Evolutionary conservation across 1,284 basidiomycete genomes (phyloP).

Genomic region (Sparassis latifolia): DNA sequence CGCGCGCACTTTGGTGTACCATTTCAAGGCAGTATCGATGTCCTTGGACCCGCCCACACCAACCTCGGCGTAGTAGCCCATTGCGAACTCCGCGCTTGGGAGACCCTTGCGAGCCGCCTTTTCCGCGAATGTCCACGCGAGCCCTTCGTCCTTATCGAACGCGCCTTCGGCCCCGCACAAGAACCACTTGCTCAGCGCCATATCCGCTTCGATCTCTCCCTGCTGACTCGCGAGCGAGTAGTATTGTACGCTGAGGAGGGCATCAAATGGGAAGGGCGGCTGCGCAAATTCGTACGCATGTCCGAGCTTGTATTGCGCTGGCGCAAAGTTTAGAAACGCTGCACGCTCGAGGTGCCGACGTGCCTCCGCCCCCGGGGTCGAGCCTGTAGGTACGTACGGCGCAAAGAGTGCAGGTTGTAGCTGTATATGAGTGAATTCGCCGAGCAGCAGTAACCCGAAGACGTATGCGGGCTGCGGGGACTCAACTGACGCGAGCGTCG

Average conservation of each 20-base stretch:
- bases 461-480: slow-evolving; percentile 85
- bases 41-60: slow-evolving; percentile 69
- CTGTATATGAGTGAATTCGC: slow-evolving; percentile 63
- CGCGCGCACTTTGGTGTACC: slow-evolving; percentile 55
- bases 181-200: slow-evolving; percentile 96
- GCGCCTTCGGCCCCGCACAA: slow-evolving; percentile 76
- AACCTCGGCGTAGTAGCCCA: slow-evolving; percentile 90
- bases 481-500: slow-evolving; percentile 67
- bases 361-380: slow-evolving; percentile 38
- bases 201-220: slow-evolving; percentile 88
- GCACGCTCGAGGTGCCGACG: slow-evolving; percentile 68
- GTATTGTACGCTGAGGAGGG: slow-evolving; percentile 87
- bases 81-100: slow-evolving; percentile 85
- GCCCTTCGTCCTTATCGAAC: slow-evolving; percentile 85
- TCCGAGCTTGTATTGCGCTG: slow-evolving; percentile 92
- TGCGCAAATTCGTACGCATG: slow-evolving; percentile 90
- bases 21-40: slow-evolving; percentile 55
- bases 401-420: slow-evolving; percentile 48
- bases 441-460: slow-evolving; percentile 77
- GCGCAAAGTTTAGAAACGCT: slow-evolving; percentile 80
- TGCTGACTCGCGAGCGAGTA: slow-evolving; percentile 83
- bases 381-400: slow-evolving; percentile 41
- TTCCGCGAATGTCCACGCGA: slow-evolving; percentile 88
- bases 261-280: slow-evolving; percentile 83
- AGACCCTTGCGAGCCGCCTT: slow-evolving; percentile 82